These are phyloP conservation scores for Vitis riparia DNA, from an alignment of 164 flowering plant species.

Conservation along the genomic window DNA sequence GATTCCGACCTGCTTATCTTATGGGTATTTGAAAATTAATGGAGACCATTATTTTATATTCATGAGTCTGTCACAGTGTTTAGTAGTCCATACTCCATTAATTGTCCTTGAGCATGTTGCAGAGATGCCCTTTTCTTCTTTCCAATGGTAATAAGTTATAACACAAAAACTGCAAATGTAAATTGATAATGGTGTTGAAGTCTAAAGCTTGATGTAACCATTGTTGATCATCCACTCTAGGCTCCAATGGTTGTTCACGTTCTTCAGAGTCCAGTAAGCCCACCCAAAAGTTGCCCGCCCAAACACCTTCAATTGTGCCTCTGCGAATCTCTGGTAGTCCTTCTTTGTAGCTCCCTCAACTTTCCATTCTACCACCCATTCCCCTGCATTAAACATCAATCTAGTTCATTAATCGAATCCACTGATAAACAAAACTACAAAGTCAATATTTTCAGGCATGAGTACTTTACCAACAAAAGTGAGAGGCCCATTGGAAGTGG, in stretches of 20 bases:
- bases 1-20: too few relatives aligned
- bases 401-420: not conserved
- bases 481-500: slow-evolving; percentile 60
- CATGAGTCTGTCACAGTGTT: too few relatives aligned
- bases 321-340: slow-evolving; percentile 54
- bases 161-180: not conserved
- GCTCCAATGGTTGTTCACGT: slow-evolving; percentile 59
- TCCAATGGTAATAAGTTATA: too few relatives aligned
- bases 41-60: too few relatives aligned
- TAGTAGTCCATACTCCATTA: too few relatives aligned
- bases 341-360: slow-evolving; percentile 48
- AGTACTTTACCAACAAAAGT: slow-evolving; percentile 53
- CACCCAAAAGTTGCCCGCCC: slow-evolving; percentile 69
- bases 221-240: slow-evolving; percentile 71
- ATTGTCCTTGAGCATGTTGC: too few relatives aligned
- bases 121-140: too few relatives aligned
- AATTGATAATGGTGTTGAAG: not conserved
- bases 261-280: slow-evolving; percentile 75
- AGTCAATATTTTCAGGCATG: not conserved
- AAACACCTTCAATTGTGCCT: slow-evolving; percentile 58
- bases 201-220: slow-evolving; percentile 49
- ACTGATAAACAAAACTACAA: not conserved
- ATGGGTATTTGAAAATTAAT: too few relatives aligned
- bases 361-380: slow-evolving; percentile 81
- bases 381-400: slow-evolving; percentile 39